Base-by-base conservation (phyloP, 73 alveolate species). In the Paramecium primaurelia region DNA sequence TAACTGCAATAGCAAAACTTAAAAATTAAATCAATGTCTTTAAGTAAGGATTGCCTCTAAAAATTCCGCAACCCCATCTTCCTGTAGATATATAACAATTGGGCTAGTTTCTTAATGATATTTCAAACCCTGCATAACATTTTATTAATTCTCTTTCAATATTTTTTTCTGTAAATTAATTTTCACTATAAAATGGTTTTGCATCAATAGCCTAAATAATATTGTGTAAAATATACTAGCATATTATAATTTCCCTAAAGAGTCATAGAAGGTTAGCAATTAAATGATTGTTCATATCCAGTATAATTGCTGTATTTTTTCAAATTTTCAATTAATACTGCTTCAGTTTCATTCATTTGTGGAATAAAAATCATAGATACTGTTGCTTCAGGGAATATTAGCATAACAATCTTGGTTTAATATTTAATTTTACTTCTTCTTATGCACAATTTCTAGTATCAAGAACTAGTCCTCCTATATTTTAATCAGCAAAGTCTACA, bases 391-490 rank as follows among this genome's bases (percentile, higher is more conserved):
- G 99, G 98, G 60, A 92, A 96, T 14, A 93, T 86, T 49, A 96
- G 80, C 89, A 97, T 96, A 69, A 95, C 80, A 64, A 98, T 98
- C 93, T 64, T 28, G 30, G 11, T 64, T 64, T 28, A 34, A 30
- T 12, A n/a, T 3, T 68, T 22, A 16, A 34, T 14, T 9, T 6
- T 75, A 75, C 88, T 75, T 98, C 99, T 85, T 98, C 99, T 92
- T 98, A 96, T 5, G 97, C 99, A 83, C 95, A 51, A 87, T 99
- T 99, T 1, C 71, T 86, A 0, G 59, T 36, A 10, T 75, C 88
- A 54, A 97, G 90, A 22, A 94, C 97, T n/a, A 99, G 99, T 38
- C 99, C 99, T 26, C 99, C 99, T 10, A 98, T 96, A 91, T 93
- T 97, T 80, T 92, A 59, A 93, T 98, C 97, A 42, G 99, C 99